Base-by-base conservation (phyloP, 2,329 filamentous ascomycete species). In the Hypoxylon rubiginosum region DNA sequence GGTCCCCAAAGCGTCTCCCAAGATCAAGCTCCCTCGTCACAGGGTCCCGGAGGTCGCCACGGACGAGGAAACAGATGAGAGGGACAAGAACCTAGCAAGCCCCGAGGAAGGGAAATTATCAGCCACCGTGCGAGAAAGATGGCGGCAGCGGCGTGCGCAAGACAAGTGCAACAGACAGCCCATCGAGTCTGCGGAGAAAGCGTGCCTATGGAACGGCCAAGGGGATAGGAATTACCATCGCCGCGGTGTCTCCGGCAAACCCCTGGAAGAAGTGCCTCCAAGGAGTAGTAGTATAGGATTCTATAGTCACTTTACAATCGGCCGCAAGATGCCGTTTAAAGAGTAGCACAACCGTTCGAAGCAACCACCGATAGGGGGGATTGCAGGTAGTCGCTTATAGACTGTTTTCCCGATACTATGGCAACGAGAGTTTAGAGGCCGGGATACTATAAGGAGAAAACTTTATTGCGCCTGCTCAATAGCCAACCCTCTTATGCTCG, bases 231-330 rank as follows among this genome's bases (percentile, higher is more conserved):
- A 24, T 21, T 24, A 24, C 4, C 17, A 21, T n/a, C 26, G 4
- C 21, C n/a, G 17, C 9, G 17, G 7, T 43, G 3, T n/a, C 15
- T n/a, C 39, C 2, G 13, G 8, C 2, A 15, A 10, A 17, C 50
- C 15, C 3, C 7, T 2, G 10, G 3, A 34, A 3, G 43, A 60
- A n/a, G n/a, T n/a, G 30, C 62, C 56, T 21, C 56, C 45, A 11
- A 43, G 62, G 10, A 21, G 39, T 2, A 62, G 57, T 15, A 61
- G 62, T 15, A 34, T 26, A 34, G 34, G 53, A 7, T 50, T 57
- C 13, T 13, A 11, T 8, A 43, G 28, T 19, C 10, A 36, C 26
- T 26, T 15, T 28, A 11, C 9, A 15, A 15, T 15, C 3, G 15
- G 11, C 13, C 19, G 19, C 19, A 17, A 19, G 17, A 46, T 56